phyloP scores from a whole-genome alignment of 2,329 filamentous ascomycete species.

The Tolypocladium amazonense region DNA sequence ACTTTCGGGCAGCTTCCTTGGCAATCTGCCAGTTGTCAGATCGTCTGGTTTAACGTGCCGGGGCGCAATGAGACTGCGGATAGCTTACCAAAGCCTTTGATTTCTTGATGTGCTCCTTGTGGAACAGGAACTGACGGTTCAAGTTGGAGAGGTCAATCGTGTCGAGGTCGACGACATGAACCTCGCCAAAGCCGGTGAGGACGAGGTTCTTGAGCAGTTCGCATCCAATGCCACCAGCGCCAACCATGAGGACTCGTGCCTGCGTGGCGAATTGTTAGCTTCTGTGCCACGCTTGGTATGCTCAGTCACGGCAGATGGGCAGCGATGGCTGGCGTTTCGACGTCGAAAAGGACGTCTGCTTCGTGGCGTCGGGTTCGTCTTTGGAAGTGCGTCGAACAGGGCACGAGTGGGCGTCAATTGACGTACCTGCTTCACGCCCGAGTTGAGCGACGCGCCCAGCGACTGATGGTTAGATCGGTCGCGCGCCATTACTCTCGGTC shows the following conservation, averaged over 20 bases:
- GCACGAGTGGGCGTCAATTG: not conserved
- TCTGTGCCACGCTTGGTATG: not conserved
- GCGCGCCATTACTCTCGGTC: slow-evolving; percentile 23
- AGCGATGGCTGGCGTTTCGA: not conserved
- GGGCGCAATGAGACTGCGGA: slow-evolving; percentile 2
- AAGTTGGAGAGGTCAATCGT: slow-evolving; percentile 97
- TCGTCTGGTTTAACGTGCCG: too few relatives aligned
- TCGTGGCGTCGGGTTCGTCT: not conserved
- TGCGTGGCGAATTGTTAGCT: slow-evolving; percentile 22
- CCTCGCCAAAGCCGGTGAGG: slow-evolving; percentile 81
- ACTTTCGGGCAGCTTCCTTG: slow-evolving; percentile 79
- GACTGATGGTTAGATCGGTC: slow-evolving; percentile 54
- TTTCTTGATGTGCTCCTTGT: slow-evolving; percentile 96
- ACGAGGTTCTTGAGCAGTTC: slow-evolving; percentile 96
- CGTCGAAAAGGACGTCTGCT: not conserved
- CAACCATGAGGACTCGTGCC: slow-evolving; percentile 86
- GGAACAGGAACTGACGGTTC: slow-evolving; percentile 94
- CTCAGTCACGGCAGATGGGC: not conserved
- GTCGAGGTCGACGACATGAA: slow-evolving; percentile 93
- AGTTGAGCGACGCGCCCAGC: slow-evolving; percentile 53
- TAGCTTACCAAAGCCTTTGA: slow-evolving; percentile 77
- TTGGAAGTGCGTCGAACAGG: slow-evolving; percentile 1
- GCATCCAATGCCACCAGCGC: slow-evolving; percentile 93
- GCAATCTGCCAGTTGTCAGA: slow-evolving; percentile 53
- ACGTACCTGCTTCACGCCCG: slow-evolving; percentile 57